Evolutionary conservation across 495 filamentous ascomycete species (phyloP), one percentile per base, ranked within the genome.

Genomic region (Xylaria venustula): DNA sequence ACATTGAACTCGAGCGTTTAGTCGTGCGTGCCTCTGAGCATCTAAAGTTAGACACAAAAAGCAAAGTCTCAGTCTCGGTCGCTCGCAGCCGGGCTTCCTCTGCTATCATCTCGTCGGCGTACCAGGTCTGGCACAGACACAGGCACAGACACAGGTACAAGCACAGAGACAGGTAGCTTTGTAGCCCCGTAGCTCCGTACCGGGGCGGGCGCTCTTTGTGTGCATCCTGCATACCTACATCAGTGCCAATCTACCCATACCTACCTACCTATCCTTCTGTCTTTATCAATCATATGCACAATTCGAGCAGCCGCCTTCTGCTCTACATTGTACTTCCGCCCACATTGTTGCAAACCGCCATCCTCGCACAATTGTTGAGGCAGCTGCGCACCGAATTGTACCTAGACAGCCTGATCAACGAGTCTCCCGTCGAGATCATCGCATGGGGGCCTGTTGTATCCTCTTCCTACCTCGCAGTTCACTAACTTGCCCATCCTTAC

Each of bases 311-410:
- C 28, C 46, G n/a, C 36, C 56, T 30, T 59, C 56, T n/a, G 45
- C 37, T 47, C 34, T 3, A 26, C 30, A 14, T 25, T 46, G 25
- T 46, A 22, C 40, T 23, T 36, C 40, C 47, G 37, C 36, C 44
- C 42, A 32, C 51, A 47, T 47, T 54, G 47, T 44, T 60, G 57
- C 54, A 45, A 48, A 54, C 42, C 57, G n/a, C 44, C 26, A n/a
- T 17, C 23, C 51, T 30, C 23, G 37, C 36, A 28, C 19, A 17
- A n/a, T 14, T 54, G 37, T 42, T 23, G 32, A 28, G 23, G n/a
- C 40, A 26, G 11, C 22, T 26, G 23, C n/a, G n/a, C 25, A n/a
- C n/a, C 26, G n/a, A 45, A 28, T 45, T 55, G 53, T 22, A 55
- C 26, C 53, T 14, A 30, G 23, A 32, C 2, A 26, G 25, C 37